phyloP scores from a whole-genome alignment of 2,329 filamentous ascomycete species.

The Hypoxylon sp. region DNA sequence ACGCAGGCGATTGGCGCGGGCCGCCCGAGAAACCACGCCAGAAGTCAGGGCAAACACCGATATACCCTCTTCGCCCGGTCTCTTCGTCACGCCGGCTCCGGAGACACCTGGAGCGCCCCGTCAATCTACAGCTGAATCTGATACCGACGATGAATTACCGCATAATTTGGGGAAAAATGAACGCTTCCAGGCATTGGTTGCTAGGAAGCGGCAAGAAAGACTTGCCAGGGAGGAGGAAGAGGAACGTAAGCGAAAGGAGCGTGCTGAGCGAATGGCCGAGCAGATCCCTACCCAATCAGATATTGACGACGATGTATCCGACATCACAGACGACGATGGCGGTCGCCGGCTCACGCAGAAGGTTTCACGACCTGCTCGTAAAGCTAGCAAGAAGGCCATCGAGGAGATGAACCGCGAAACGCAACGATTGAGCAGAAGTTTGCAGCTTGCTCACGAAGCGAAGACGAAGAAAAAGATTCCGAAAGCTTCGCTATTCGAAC shows the following conservation, averaged over 20 bases:
- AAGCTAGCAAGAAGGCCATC: conserved; percentile 93
- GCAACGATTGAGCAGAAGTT: conserved; percentile 87
- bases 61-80: conserved; percentile 61
- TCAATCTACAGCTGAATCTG: conserved; percentile 50
- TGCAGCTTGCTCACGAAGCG: conserved; percentile 91
- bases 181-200: conserved; percentile 79
- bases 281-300: conserved; percentile 57
- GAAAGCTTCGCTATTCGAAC: conserved; percentile 83
- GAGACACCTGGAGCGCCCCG: conserved; percentile 49
- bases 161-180: conserved; percentile 61
- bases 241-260: conserved; percentile 63
- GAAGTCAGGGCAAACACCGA: conserved; percentile 50
- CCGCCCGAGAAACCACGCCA: conserved; percentile 45
- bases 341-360: conserved; percentile 77
- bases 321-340: conserved; percentile 72
- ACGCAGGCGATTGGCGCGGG: conserved; percentile 46
- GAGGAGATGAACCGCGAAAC: conserved; percentile 97
- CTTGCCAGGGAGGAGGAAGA: conserved; percentile 74
- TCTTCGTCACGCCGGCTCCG: conserved; percentile 68
- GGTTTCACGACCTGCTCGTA: conserved; percentile 76
- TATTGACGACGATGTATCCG: conserved; percentile 69
- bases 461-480: conserved; percentile 92
- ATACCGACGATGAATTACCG: conserved; percentile 63
- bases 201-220: conserved; percentile 79
- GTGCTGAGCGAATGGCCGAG: conserved; percentile 57